Evolutionary conservation across 805 yeast genomes (phyloP).

Genomic region (Teunomyces tritomae): DNA sequence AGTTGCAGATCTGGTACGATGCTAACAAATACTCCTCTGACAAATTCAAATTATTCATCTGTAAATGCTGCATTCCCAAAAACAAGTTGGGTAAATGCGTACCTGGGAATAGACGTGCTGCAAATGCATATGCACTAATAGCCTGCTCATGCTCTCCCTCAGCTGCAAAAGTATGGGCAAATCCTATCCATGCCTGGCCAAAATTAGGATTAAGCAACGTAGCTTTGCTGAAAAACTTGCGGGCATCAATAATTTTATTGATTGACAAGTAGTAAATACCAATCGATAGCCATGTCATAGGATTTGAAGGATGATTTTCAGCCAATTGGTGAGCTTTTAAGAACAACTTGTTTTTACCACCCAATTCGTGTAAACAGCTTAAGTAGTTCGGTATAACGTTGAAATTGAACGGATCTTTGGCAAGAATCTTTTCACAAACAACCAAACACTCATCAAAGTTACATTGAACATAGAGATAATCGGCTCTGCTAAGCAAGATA

Average conservation of each 20-base stretch:
- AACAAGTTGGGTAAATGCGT: conserved; percentile 86
- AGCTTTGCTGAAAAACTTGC: conserved; percentile 85
- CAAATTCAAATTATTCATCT: conserved; percentile 75
- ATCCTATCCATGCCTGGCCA: conserved; percentile 97
- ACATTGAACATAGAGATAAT: conserved; percentile 69
- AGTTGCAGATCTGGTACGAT: conserved; percentile 72
- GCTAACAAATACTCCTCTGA: conserved; percentile 84
- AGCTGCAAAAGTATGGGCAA: conserved; percentile 95
- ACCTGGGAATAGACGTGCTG: conserved; percentile 86
- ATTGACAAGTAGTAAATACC: conserved; percentile 85
- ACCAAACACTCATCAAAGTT: conserved; percentile 72
- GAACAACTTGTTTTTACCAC: conserved; percentile 77
- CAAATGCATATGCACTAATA: conserved; percentile 93
- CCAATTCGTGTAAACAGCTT: conserved; percentile 81
- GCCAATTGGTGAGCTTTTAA: conserved; percentile 81
- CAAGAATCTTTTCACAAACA: conserved; percentile 61
- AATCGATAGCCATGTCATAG: conserved; percentile 89
- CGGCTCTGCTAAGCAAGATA: conserved; percentile 65
- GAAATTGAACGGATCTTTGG: conserved; percentile 68
- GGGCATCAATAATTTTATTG: conserved; percentile 72
- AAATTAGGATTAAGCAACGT: conserved; percentile 84
- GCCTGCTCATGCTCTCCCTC: conserved; percentile 99
- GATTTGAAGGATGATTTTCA: conserved; percentile 74
- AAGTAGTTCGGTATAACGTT: conserved; percentile 73
- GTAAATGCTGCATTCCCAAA: conserved; percentile 94